phyloP scores from a whole-genome alignment of 1,139 yeast species.

The Spathaspora sp. region DNA sequence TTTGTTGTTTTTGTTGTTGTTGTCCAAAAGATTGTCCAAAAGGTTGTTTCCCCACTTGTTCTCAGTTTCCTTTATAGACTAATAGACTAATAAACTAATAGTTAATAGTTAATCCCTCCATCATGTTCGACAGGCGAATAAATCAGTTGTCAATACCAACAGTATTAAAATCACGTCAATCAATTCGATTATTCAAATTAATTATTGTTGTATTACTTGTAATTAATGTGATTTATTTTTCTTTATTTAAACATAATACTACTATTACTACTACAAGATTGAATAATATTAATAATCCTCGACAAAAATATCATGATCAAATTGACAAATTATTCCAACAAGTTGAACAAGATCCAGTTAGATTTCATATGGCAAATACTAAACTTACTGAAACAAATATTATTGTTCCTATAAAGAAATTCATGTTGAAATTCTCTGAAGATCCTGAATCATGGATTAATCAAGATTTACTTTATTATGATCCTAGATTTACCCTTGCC shows the following conservation, averaged over 20 bases:
- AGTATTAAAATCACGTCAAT: constrained; percentile 3
- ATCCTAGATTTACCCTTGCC: constrained; percentile 50
- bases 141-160: background rate
- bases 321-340: constrained; percentile 8
- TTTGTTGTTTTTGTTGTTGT: background rate
- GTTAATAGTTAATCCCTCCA: too few relatives aligned
- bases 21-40: too few relatives aligned
- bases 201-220: background rate
- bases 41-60: too few relatives aligned
- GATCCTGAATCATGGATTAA: constrained; percentile 15
- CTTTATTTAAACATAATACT: background rate
- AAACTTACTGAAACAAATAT: constrained; percentile 18
- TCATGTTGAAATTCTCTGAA: constrained; percentile 11
- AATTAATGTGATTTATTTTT: constrained; percentile 1
- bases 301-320: background rate
- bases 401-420: constrained; percentile 12
- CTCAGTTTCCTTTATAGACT: too few relatives aligned
- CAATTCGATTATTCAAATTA: background rate
- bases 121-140: background rate
- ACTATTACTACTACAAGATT: too few relatives aligned
- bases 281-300: background rate
- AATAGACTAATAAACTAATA: too few relatives aligned
- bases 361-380: constrained; percentile 22
- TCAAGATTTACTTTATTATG: constrained; percentile 19
- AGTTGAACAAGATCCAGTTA: constrained; percentile 15